phyloP scores from a whole-genome alignment of 148 eudicot genomes.

The Gaultheria prostrata region DNA sequence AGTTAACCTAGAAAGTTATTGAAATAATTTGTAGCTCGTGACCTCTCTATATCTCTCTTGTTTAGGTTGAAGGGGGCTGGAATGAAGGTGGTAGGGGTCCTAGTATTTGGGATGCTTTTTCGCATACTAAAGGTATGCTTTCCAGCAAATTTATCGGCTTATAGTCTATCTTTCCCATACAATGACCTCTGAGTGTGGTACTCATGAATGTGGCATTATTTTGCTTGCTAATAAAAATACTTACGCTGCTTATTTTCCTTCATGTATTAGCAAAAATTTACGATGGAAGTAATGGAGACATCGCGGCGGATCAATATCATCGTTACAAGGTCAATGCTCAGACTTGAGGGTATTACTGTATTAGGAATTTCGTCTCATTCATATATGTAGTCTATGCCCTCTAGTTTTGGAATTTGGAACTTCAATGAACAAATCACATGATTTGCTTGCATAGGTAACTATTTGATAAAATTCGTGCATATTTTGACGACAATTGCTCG shows the following conservation, averaged over 20 bases:
- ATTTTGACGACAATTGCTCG: not conserved
- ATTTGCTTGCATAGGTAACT: not conserved
- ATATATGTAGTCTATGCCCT: not conserved
- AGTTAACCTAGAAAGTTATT: not conserved
- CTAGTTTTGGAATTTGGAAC: not conserved
- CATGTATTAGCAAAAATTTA: constrained; percentile 38
- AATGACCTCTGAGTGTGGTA: not conserved
- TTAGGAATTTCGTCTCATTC: too few relatives aligned
- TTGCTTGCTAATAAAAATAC: constrained; percentile 7
- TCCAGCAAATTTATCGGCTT: not conserved
- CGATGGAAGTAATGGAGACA: constrained; percentile 69
- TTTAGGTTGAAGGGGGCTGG: constrained; percentile 7
- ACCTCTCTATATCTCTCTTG: not conserved
- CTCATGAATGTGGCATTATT: not conserved
- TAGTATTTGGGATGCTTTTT: constrained; percentile 68
- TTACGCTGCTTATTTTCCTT: not conserved
- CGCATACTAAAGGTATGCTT: constrained; percentile 42
- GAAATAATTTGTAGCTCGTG: not conserved
- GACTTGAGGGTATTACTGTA: not conserved
- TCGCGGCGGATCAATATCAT: constrained; percentile 73
- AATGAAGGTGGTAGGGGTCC: constrained; percentile 62
- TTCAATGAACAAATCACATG: not conserved
- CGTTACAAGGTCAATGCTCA: constrained; percentile 63
- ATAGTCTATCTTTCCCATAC: constrained; percentile 1
- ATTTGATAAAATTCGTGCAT: not conserved